These are phyloP conservation scores for Aspergillus sp. DNA, from an alignment of 2,329 filamentous ascomycete genomes.

Conservation along the genomic window DNA sequence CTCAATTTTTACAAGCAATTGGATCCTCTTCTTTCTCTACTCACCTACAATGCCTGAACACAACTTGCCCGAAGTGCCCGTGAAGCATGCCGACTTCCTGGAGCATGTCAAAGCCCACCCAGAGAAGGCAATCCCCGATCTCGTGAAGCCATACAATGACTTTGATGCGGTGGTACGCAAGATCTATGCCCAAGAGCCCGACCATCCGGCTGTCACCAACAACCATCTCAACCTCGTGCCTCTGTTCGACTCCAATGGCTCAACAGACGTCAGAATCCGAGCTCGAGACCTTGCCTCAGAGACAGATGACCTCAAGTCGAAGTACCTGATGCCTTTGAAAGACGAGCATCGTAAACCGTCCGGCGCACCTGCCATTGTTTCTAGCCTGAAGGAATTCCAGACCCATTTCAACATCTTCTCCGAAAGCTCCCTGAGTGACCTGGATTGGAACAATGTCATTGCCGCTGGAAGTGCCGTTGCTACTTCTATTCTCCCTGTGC, in stretches of 20 bases:
- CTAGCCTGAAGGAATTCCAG: constrained; percentile 70
- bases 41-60: not conserved
- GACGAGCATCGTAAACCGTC: constrained; percentile 62
- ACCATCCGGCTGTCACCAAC: constrained; percentile 33
- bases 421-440: constrained; percentile 73
- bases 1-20: not conserved
- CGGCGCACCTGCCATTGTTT: constrained; percentile 70
- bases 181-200: constrained; percentile 45
- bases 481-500: constrained; percentile 75
- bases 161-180: constrained; percentile 43
- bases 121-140: constrained; percentile 31
- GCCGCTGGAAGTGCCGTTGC: constrained; percentile 81
- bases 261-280: constrained; percentile 33
- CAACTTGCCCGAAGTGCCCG: not conserved
- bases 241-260: constrained; percentile 33
- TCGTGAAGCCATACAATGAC: constrained; percentile 42
- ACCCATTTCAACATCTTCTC: constrained; percentile 82
- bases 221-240: constrained; percentile 42
- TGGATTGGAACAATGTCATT: constrained; percentile 83
- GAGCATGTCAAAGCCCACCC: constrained; percentile 31
- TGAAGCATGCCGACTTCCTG: constrained; percentile 34
- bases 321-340: constrained; percentile 41
- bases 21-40: not conserved
- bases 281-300: constrained; percentile 40
- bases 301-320: constrained; percentile 33